Evolutionary conservation across 1,284 basidiomycete species (phyloP), one percentile per base, ranked within the genome.

Genomic region (Sporisorium sorghi): DNA sequence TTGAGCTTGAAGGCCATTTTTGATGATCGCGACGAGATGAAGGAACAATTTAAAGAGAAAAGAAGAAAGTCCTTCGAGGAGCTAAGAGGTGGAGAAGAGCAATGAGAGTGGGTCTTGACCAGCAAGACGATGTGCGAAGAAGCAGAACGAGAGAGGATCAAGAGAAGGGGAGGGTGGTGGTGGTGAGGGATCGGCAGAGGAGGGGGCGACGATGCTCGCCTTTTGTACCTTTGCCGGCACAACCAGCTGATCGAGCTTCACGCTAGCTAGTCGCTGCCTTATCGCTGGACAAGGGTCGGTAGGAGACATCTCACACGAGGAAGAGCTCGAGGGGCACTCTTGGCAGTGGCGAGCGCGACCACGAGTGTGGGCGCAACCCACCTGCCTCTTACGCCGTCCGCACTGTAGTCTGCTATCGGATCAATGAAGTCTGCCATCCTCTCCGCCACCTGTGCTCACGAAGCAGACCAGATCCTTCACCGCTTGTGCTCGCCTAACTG

Each of bases 1-100:
- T 53, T 59, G 43, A 69, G 56, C 37, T 63, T 69, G 60, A 69
- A 59, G 3, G 67, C 24, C 67, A 69, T 69, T 10, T 24, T 35
- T 53, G 44, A 24, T 21, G 35, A 37, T 15, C 10, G 39, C 11
- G 33, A 37, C 4, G 37, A 10, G 9, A n/a, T n/a, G n/a, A 17
- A 28, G 24, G 17, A n/a, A 40, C 21, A 48, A 50, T 24, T 32
- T 23, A 11, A 12, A 47, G 24, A 26, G 21, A 23, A 40, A 37
- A 26, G 30, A 28, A 26, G 21, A 49, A 37, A 19, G n/a, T 40
- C 37, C 37, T 23, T 14, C 15, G 37, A 32, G 28, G 37, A 40
- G 43, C 11, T 39, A 26, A n/a, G 21, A 33, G 33, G 21, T 21
- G 33, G 12, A 47, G 43, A 53, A 21, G 24, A 24, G 26, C 28